phyloP scores from a whole-genome alignment of 1,284 basidiomycete genomes.

The Cryptococcus sp. region DNA sequence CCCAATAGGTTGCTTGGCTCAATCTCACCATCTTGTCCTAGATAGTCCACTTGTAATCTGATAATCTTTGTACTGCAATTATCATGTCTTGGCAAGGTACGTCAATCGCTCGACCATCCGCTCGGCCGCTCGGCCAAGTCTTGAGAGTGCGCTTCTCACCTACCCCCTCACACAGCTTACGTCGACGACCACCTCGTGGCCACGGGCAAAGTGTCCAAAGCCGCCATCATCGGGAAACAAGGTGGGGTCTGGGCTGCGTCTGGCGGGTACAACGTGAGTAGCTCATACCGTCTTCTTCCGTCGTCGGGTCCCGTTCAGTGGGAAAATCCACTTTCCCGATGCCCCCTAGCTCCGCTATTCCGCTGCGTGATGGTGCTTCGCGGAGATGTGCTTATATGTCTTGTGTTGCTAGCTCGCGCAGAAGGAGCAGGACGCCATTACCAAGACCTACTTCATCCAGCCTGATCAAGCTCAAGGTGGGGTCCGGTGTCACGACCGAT shows the following conservation, averaged over 20 bases:
- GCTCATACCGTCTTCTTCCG: no score
- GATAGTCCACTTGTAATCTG: background rate
- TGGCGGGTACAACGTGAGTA: constrained; percentile 70
- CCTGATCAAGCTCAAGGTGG: constrained; percentile 56
- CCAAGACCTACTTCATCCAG: constrained; percentile 60
- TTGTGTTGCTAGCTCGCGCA: constrained; percentile 77
- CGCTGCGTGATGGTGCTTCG: no score
- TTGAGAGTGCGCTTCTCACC: background rate
- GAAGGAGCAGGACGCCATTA: constrained; percentile 72
- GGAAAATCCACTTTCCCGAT: no score
- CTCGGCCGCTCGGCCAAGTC: no score
- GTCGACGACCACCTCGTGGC: constrained; percentile 84
- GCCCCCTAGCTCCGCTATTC: no score
- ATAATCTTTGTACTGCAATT: background rate
- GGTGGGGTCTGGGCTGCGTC: constrained; percentile 87
- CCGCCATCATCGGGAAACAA: constrained; percentile 80
- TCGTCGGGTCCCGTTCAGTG: no score
- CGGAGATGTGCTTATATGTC: no score
- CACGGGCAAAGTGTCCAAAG: constrained; percentile 70
- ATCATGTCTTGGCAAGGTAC: constrained; percentile 41
- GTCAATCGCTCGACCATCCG: constrained; percentile 2
- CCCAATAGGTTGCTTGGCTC: background rate
- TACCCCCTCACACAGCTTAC: constrained; percentile 62
- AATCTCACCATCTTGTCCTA: no score
- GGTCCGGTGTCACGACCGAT: constrained; percentile 11